A percentile compares a stretch with the other conserved stretches of the same genome.
Evolutionary conservation across 108 stramenopile genomes (phyloP).

Genomic region (Craspedostauros australis): DNA sequence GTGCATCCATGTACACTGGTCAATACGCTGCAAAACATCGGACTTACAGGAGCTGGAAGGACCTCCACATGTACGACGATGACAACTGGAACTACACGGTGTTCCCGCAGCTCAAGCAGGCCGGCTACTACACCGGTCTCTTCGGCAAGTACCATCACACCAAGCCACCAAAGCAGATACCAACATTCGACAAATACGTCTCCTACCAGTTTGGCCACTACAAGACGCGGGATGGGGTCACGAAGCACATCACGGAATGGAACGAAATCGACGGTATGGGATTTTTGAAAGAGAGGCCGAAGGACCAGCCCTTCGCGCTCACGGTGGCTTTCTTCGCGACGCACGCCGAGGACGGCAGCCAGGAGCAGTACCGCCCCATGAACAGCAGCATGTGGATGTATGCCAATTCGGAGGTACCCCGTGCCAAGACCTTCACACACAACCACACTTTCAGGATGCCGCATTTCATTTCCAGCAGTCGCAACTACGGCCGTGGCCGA

Average conservation of each 20-base stretch:
- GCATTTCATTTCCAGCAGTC: slow-evolving; percentile 34
- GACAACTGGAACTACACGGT: slow-evolving; percentile 59
- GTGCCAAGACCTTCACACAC: slow-evolving; percentile 24
- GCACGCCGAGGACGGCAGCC: slow-evolving; percentile 26
- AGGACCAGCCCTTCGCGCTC: slow-evolving; percentile 50
- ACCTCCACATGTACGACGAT: slow-evolving; percentile 15
- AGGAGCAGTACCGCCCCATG: slow-evolving; percentile 38
- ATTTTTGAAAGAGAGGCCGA: slow-evolving; percentile 39
- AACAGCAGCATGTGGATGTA: slow-evolving; percentile 43
- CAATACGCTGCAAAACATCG: slow-evolving; percentile 52
- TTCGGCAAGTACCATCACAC: slow-evolving; percentile 75
- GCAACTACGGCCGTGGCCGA: slow-evolving; percentile 35
- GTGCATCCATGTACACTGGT: slow-evolving; percentile 55
- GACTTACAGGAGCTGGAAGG: too few species aligned
- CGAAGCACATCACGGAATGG: slow-evolving; percentile 51
- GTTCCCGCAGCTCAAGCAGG: slow-evolving; percentile 49
- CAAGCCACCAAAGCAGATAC: too few species aligned
- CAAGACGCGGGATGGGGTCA: not conserved
- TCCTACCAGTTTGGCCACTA: too few species aligned
- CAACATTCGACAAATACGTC: too few species aligned
- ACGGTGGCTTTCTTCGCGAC: slow-evolving; percentile 76
- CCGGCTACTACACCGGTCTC: slow-evolving; percentile 65
- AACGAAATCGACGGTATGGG: slow-evolving; percentile 49
- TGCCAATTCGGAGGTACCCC: slow-evolving; percentile 39
- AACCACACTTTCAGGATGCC: slow-evolving; percentile 6